These are phyloP conservation scores for Ceratonia siliqua DNA, from an alignment of 306 rosid species.

Conservation along the genomic window DNA sequence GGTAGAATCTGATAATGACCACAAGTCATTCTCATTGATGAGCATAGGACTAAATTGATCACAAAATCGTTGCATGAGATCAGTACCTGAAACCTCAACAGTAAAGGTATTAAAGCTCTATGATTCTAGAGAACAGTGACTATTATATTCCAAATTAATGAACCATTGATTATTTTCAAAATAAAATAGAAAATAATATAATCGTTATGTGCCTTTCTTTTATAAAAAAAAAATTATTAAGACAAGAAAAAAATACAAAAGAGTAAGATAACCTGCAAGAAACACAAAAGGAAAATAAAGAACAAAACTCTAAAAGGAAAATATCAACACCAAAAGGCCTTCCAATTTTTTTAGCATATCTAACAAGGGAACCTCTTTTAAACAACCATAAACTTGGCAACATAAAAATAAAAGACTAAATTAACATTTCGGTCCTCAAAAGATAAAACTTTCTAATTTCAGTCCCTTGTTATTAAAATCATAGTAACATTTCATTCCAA, in stretches of 20 bases:
- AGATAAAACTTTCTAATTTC: background rate
- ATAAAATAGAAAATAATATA: background rate
- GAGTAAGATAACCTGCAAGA: slow-evolving; percentile 3
- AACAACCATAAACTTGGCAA: slow-evolving; percentile 9
- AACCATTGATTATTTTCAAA: slow-evolving; percentile 24
- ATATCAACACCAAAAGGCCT: slow-evolving; percentile 5
- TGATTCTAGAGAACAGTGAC: slow-evolving; percentile 23
- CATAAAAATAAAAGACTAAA: background rate
- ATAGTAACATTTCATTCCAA: too few species aligned
- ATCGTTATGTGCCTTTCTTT: slow-evolving; percentile 9
- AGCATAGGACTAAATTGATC: slow-evolving; percentile 94
- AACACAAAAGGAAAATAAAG: slow-evolving; percentile 9
- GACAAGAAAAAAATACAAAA: background rate
- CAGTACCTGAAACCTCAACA: slow-evolving; percentile 72
- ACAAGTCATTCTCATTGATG: slow-evolving; percentile 61
- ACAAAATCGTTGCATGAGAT: slow-evolving; percentile 69
- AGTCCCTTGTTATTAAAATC: too few species aligned
- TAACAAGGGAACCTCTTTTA: background rate
- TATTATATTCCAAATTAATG: background rate
- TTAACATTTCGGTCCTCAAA: background rate
- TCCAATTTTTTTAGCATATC: background rate
- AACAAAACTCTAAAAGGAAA: background rate
- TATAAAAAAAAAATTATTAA: background rate
- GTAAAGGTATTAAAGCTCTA: slow-evolving; percentile 21
- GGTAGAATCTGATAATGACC: slow-evolving; percentile 78